Percentiles rank a stretch among this genome's conserved stretches.
Conservation (phyloP, 305 asterid genomes). For the Salvia sclarea region DNA sequence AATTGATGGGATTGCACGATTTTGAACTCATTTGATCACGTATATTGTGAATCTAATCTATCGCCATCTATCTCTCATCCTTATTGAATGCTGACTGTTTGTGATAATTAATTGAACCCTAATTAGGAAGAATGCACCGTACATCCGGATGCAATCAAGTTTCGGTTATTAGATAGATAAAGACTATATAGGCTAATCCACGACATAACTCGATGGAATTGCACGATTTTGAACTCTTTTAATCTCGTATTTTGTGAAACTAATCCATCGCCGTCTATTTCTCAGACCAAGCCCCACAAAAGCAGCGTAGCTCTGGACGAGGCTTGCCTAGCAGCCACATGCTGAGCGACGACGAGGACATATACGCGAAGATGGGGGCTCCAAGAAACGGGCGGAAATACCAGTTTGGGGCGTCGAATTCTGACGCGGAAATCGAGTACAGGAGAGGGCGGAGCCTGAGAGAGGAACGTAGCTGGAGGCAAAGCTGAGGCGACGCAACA, state of each 20-base stretch:
- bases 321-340: conserved; percentile 41
- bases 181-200: background rate
- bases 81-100: too few relatives aligned
- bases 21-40: background rate
- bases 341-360: conserved; percentile 66
- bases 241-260: background rate
- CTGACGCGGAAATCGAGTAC: conserved; percentile 87
- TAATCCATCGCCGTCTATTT: background rate
- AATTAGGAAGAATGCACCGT: too few relatives aligned
- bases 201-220: background rate
- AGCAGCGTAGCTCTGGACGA: conserved; percentile 39
- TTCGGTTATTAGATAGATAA: too few relatives aligned
- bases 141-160: too few relatives aligned
- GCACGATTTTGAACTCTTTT: background rate
- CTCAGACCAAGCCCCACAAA: conserved; percentile 56
- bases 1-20: background rate
- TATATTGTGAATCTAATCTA: background rate
- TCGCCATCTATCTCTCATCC: background rate
- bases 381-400: conserved; percentile 57
- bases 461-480: conserved; percentile 58
- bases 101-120: too few relatives aligned
- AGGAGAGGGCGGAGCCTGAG: conserved; percentile 80
- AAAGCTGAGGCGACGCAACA: conserved; percentile 45
- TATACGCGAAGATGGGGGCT: conserved; percentile 57
- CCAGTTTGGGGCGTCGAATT: conserved; percentile 64